Evolutionary conservation across 2,329 filamentous ascomycete species (phyloP).

Genomic region (Neofusicoccum umdonicola): DNA sequence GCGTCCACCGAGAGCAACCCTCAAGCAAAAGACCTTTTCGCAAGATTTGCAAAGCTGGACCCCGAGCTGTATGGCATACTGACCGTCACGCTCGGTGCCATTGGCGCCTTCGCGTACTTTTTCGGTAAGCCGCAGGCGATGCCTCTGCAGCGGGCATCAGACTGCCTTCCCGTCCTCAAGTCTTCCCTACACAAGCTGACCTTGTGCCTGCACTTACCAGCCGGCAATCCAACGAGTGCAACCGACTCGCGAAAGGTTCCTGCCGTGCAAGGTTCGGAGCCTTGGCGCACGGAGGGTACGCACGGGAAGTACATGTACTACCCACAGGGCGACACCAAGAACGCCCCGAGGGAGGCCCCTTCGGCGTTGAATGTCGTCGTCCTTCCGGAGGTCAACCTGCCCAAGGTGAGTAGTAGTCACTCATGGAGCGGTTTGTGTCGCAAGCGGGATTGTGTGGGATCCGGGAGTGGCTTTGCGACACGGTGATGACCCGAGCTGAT

Average conservation of each 20-base stretch:
- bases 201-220: background rate
- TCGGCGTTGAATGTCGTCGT: conserved; percentile 93
- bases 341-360: conserved; percentile 76
- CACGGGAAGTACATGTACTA: conserved; percentile 62
- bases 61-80: background rate
- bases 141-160: too few relatives aligned
- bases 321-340: conserved; percentile 76
- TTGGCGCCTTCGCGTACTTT: background rate
- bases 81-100: background rate
- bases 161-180: background rate
- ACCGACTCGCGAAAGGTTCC: background rate
- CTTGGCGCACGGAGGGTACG: conserved; percentile 76
- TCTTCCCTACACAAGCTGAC: background rate
- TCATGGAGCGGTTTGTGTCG: background rate
- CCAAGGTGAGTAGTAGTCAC: conserved; percentile 53
- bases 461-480: too few relatives aligned
- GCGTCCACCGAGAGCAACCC: background rate
- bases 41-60: background rate
- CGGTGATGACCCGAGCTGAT: background rate
- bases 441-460: too few relatives aligned
- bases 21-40: background rate
- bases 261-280: conserved; percentile 63
- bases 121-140: background rate
- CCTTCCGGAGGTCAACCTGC: conserved; percentile 87
- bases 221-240: background rate